These are phyloP conservation scores for Odonthalia washingtoniensis DNA, from an alignment of 31 red algal species.

Conservation along the genomic window DNA sequence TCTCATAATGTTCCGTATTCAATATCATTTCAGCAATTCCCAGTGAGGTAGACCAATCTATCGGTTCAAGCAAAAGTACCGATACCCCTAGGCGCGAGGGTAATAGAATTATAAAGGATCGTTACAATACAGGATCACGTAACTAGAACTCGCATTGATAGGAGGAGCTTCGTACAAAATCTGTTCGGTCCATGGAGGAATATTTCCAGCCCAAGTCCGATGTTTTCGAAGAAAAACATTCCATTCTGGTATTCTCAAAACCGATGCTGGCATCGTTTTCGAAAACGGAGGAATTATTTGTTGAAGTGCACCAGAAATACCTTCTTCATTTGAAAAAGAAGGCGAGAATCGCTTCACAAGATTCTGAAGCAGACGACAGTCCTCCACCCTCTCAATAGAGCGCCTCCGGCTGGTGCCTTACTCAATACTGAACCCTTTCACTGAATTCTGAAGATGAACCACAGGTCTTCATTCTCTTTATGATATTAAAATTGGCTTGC, in stretches of 20 bases:
- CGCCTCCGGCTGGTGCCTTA: too few relatives aligned
- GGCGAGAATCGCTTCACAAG: too few relatives aligned
- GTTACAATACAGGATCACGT: background rate
- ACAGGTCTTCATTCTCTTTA: too few relatives aligned
- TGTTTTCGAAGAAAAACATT: conserved; percentile 44
- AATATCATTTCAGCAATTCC: too few relatives aligned
- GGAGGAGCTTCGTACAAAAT: conserved; percentile 40
- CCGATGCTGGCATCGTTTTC: conserved; percentile 10
- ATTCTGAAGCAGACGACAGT: too few relatives aligned
- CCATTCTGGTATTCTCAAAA: conserved; percentile 41
- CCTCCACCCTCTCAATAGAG: too few relatives aligned
- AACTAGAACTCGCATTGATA: conserved; percentile 19
- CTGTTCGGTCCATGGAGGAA: conserved; percentile 32
- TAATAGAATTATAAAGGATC: background rate
- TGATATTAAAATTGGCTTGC: too few relatives aligned
- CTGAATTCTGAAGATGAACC: too few relatives aligned
- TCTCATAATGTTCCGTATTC: too few relatives aligned
- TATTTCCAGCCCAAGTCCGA: conserved; percentile 55
- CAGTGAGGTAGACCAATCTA: background rate
- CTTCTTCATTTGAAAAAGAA: too few relatives aligned
- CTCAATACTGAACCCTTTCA: too few relatives aligned
- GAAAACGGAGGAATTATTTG: conserved; percentile 43
- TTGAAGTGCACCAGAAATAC: too few relatives aligned
- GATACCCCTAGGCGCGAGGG: background rate
- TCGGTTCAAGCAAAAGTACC: background rate